Evolutionary conservation across 1,284 basidiomycete species (phyloP), one percentile per base, ranked within the genome.

Genomic region (Ganoderma meredithae): DNA sequence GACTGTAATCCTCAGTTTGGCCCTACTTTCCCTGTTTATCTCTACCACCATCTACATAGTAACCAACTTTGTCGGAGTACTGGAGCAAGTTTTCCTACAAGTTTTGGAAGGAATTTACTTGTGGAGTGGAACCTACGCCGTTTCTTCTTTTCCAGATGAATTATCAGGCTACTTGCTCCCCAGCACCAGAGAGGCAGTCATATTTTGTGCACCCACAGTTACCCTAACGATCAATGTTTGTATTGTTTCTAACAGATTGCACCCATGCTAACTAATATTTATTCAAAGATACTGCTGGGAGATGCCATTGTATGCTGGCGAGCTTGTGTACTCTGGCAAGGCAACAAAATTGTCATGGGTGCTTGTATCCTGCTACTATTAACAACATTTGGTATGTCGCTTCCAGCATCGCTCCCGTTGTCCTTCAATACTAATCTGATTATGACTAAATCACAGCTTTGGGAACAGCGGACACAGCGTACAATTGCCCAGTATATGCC

Each of bases 271-370:
- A 49, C 3, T 5, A 25, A 2, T 6, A 0, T 17, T 6, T 13
- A 27, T 25, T 49, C 4, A 13, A 25, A 62, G 61, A 53, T 62
- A n/a, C 22, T 62, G 3, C 19, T 62, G 1, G 61, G 61, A 5
- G 61, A 62, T 19, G 31, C 61, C 0, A 62, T 62, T 27, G 61
- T 62, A 25, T 62, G 61, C 19, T 62, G 61, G 61, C 27, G 61
- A 52, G 61, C 61, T n/a, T 52, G 44, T 19, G 49, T 49, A 7
- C 19, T 62, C 5, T 62, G 61, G 61, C 47, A 10, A 12, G 33
- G 47, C 1, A 52, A 53, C 22, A 33, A 19, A 15, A 0, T 39
- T 27, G 10, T 62, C 0, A 22, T 22, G 33, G 44, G 25, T 10
- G 10, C 22, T 0, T 39, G 61, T 19, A 27, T 40, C 2, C 9